Base-by-base conservation (phyloP, 345 rosid species). In the Chamaenerion angustifolium region DNA sequence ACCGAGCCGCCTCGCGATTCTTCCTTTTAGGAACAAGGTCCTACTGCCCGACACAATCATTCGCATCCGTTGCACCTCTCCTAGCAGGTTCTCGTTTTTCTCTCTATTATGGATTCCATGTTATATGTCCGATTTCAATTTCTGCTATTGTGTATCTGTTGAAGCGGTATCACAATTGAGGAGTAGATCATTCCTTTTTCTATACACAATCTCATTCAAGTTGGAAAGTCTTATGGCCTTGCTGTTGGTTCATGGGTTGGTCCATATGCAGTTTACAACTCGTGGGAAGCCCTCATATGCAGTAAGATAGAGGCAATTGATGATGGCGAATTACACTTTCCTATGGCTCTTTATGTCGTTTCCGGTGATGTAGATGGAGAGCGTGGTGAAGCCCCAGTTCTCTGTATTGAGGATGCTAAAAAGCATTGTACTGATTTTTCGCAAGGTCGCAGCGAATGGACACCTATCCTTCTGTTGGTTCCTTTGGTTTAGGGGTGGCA, bases 241-340 rank as follows among this genome's bases (percentile, higher is more conserved):
- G 95, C 92, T 40, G 89, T 85, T 64, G 98, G 98, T 53, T 87
- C 96, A 69, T 92, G 98, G 98, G 78, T 92, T 40, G 96, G 98
- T 42, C 98, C 98, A 41, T 92, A 92, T 64, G 95, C 98, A 19
- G 71, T 76, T 56, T 92, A 96, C 63, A 87, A 89, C 43, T 62
- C 96, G 1, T 87, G 94, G 89, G 95, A 83, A 64, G 66, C 74
- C 45, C 78, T 92, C 58, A 71, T 64, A 12, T 81, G 78, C 64
- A 48, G 56, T 56, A 70, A 61, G 70, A 69, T 71, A 64, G 78
- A 67, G 60, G 74, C 71, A 56, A 59, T 55, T 55, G 67, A 58
- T 60, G 56, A 55, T 53, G 63, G 56, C 23, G 51, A 51, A 44
- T 67, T 56, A 11, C 43, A 63, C 27, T 79, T 87, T 75, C 87